Evolutionary conservation across 176 grass and related monocot genomes (phyloP), one percentile per base, ranked within the genome.

Genomic region (Lolium multiflorum): DNA sequence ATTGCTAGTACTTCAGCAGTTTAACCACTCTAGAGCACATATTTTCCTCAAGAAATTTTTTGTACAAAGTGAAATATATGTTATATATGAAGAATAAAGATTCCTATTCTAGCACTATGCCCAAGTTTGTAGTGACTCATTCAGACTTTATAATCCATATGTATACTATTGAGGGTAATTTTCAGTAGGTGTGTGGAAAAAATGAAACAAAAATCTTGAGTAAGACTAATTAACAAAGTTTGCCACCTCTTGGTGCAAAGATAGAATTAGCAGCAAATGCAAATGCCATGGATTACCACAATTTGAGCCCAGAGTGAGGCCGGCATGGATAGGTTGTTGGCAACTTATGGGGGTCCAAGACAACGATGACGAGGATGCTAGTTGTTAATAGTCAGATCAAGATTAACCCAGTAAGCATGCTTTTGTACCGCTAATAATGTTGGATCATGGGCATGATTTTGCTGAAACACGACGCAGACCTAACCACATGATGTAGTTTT

Each of bases 321-420:
- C 50, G 14, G 50, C 31, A 61, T 10, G 72, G 56, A 62, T 82
- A 78, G 46, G 28, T 22, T 70, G 51, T 80, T 81, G 76, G 37
- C 11, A 58, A 85, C 58, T 81, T 49, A 76, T 41, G 61, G 49
- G 51, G 31, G 31, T 35, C 31, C 83, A 77, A 59, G 48, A 46
- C 37, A 76, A 9, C 2, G 48, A 63, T 28, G 28, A 70, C 44
- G 31, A 51, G 5, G 41, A 35, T 22, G 54, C 74, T 73, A 66
- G 85, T 76, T 84, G 85, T 81, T 84, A 60, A 60, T 59, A 62
- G 89, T 91, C 85, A 87, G 43, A 51, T 87, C 85, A 60, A 84
- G 68, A 81, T 84, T 75, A 84, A 80, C 9, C 41, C 48, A 69
- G 68, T 80, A 35, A 35, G 2, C 31, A 61, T 87, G 76, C 50